Evolutionary conservation across 2,329 filamentous ascomycete genomes (phyloP).

Genomic region (Myriangium duriaei): DNA sequence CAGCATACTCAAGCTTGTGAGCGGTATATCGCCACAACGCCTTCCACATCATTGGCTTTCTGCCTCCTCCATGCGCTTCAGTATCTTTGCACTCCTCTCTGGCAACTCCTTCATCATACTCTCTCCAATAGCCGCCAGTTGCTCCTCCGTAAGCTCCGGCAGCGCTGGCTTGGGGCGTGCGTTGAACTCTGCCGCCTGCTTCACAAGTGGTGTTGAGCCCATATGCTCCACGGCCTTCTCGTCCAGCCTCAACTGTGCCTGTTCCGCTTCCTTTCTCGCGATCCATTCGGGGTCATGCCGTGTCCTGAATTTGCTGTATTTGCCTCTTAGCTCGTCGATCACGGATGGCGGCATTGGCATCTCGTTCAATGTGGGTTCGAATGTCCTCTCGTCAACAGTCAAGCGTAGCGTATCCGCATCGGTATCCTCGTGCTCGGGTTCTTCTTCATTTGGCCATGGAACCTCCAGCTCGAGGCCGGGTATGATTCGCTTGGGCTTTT

Average conservation of each 20-base stretch:
- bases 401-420: constrained; percentile 61
- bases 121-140: constrained; percentile 30
- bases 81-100: background rate
- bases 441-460: constrained; percentile 53
- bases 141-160: constrained; percentile 23
- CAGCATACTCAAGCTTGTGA: no score
- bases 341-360: constrained; percentile 69
- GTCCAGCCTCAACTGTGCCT: constrained; percentile 31
- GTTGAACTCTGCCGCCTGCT: constrained; percentile 28
- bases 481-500: constrained; percentile 38
- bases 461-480: constrained; percentile 60
- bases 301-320: constrained; percentile 69
- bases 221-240: constrained; percentile 27
- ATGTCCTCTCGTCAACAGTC: constrained; percentile 62
- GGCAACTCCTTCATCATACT: constrained; percentile 22
- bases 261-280: constrained; percentile 49
- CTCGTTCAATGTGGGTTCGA: constrained; percentile 61
- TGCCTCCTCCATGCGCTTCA: background rate
- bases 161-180: constrained; percentile 25
- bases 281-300: constrained; percentile 67
- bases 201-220: constrained; percentile 37
- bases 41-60: no score
- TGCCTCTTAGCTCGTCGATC: constrained; percentile 74
- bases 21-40: no score
- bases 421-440: constrained; percentile 40